Conservation (phyloP, 257 asterid species). For the Verbascum thapsus region DNA sequence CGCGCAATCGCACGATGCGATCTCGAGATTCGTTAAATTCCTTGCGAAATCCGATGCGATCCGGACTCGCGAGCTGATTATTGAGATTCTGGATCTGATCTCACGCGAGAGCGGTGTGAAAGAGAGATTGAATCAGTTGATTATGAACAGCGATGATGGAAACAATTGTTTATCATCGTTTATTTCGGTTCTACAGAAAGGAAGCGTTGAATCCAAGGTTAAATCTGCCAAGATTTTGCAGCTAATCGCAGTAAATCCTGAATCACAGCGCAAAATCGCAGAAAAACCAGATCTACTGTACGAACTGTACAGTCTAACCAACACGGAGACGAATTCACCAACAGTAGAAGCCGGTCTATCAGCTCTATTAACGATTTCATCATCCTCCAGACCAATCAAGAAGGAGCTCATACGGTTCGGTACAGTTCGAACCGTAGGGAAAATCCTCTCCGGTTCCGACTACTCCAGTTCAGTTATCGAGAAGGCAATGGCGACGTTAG, state of each 20-base stretch:
- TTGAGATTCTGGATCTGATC: slow-evolving; percentile 55
- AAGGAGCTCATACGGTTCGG: slow-evolving; percentile 80
- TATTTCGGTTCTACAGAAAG: slow-evolving; percentile 45
- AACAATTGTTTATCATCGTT: slow-evolving; percentile 44
- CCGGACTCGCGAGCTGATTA: slow-evolving; percentile 50
- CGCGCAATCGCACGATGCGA: slow-evolving; percentile 39
- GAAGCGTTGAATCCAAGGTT: slow-evolving; percentile 54
- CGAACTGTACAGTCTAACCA: slow-evolving; percentile 47
- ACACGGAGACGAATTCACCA: slow-evolving; percentile 32
- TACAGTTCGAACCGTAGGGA: slow-evolving; percentile 44
- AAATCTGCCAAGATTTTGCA: slow-evolving; percentile 60
- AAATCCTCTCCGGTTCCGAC: slow-evolving; percentile 49
- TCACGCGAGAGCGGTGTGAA: slow-evolving; percentile 44
- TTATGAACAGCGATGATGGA: slow-evolving; percentile 36
- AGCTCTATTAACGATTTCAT: slow-evolving; percentile 51
- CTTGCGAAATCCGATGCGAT: slow-evolving; percentile 43
- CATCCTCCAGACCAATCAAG: slow-evolving; percentile 51
- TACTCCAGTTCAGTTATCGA: slow-evolving; percentile 41
- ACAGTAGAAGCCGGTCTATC: slow-evolving; percentile 61
- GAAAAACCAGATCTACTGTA: slow-evolving; percentile 51
- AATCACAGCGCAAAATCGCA: slow-evolving; percentile 56
- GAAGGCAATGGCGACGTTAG: slow-evolving; percentile 51
- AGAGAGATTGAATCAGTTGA: slow-evolving; percentile 43
- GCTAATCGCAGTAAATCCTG: slow-evolving; percentile 50
- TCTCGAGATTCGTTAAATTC: slow-evolving; percentile 36